Base-by-base conservation (phyloP, 169 alveolate species). In the Cryptosporidium sp. region DNA sequence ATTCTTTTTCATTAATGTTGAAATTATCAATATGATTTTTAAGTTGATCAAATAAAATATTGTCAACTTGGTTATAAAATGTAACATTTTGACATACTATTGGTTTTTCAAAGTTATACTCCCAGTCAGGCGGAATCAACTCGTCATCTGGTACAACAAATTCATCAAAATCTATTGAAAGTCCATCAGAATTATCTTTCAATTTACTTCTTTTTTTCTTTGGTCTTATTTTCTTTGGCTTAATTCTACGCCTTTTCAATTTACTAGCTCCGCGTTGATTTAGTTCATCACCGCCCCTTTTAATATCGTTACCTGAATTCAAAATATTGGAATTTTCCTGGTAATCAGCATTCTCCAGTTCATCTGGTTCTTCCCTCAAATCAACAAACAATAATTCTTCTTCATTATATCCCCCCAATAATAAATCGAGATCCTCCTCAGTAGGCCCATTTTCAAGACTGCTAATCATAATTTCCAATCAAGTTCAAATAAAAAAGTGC, bases 91-190 rank as follows among this genome's bases (percentile, higher is more conserved):
- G 80, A 16, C 75, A 62, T 3, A 65, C 75, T 23, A 80, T 80
- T 48, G 89, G 89, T 10, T 62, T 23, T 21, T 59, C 80, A 59
- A 37, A 80, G 29, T 80, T 62, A 39, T 80, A 80, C 23, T 80
- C 89, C 89, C 89, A 80, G 37, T 80, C 89, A 18, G 89, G 89
- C 4, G 89, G 89, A 31, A 80, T 80, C 10, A 26, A n/a, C 18
- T 59, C 89, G 26, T 80, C 89, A 67, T 80, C 89, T 39, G 89
- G 89, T 21, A 80, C 89, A 16, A 80, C 68, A 80, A 80, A 80
- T n/a, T 65, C 75, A 65, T 80, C 89, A 58, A 80, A 80, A 31
- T 58, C 71, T n/a, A 35, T 26, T 39, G 74, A 75, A 21, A 21
- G 14, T 23, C 9, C 29, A 75, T 45, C 58, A 23, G 21, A 39